Conservation (phyloP, 2,329 filamentous ascomycete species). For the Didymosphaeria variabile region DNA sequence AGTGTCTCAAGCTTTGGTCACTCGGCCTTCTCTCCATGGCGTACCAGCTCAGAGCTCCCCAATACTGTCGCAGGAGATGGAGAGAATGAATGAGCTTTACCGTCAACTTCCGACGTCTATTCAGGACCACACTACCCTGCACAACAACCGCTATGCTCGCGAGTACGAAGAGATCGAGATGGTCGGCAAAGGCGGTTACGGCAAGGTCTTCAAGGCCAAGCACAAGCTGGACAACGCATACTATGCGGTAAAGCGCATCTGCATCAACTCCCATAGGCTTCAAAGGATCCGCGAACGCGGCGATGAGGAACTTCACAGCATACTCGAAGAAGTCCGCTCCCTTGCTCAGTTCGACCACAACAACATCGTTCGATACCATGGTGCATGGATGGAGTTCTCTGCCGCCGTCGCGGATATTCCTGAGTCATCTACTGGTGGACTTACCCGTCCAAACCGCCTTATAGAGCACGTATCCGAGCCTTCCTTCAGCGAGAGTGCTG, state of each 20-base stretch:
- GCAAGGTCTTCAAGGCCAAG: constrained; percentile 68
- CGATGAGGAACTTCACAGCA: constrained; percentile 62
- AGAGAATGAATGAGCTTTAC: constrained; percentile 26
- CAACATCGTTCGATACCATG: constrained; percentile 73
- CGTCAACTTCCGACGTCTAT: constrained; percentile 30
- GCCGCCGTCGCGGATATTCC: constrained; percentile 25
- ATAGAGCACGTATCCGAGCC: constrained; percentile 32
- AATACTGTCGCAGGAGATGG: constrained; percentile 4
- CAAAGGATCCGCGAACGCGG: constrained; percentile 62
- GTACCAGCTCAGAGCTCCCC: constrained; percentile 8
- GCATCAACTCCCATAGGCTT: constrained; percentile 62
- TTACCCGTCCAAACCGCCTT: constrained; percentile 32
- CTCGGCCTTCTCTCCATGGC: constrained; percentile 16
- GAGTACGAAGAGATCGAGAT: constrained; percentile 56
- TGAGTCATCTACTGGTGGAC: constrained; percentile 13
- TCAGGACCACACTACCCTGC: constrained; percentile 39
- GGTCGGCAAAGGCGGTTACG: constrained; percentile 72
- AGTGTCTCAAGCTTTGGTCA: constrained; percentile 35
- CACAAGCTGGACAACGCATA: constrained; percentile 68
- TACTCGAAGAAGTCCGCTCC: constrained; percentile 69
- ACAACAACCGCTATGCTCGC: constrained; percentile 43
- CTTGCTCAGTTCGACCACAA: constrained; percentile 70
- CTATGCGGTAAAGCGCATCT: constrained; percentile 74
- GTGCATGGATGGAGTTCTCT: constrained; percentile 68
- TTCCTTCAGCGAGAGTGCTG: constrained; percentile 22